Conservation (phyloP, 164 flowering plant species). For the Stephania cephalantha region DNA sequence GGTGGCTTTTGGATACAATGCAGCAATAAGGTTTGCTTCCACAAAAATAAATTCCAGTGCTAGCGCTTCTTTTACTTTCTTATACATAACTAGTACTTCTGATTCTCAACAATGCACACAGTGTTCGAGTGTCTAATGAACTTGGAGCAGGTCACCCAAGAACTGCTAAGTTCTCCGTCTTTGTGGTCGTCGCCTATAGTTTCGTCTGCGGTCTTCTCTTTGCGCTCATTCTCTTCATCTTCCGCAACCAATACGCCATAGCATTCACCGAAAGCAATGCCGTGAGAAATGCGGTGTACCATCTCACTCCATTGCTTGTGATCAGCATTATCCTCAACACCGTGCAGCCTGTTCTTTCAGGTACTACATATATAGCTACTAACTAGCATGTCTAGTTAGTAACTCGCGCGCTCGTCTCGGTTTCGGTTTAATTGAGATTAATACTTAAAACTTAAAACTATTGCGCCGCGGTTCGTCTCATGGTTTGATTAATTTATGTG, state of each 20-base stretch:
- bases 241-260: constrained; percentile 30
- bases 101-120: constrained; percentile 17
- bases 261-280: constrained; percentile 32
- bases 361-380: constrained; percentile 15
- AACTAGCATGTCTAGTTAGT: too few species aligned
- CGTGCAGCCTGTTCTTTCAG: constrained; percentile 64
- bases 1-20: constrained; percentile 66
- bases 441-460: neutral
- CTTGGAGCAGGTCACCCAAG: constrained; percentile 66
- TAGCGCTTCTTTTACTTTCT: neutral
- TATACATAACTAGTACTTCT: neutral
- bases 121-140: constrained; percentile 75
- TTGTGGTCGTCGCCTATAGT: constrained; percentile 41
- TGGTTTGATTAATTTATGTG: too few species aligned
- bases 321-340: constrained; percentile 43
- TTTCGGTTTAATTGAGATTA: neutral
- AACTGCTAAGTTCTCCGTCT: constrained; percentile 53
- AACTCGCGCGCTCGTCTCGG: neutral
- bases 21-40: constrained; percentile 56
- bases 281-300: constrained; percentile 31
- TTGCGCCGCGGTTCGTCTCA: too few species aligned
- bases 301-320: constrained; percentile 48
- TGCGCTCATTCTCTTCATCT: constrained; percentile 25
- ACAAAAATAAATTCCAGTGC: neutral
- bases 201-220: constrained; percentile 33